Evolutionary conservation across 192 early-diverging fungal genomes (phyloP).

Genomic region (Backusella australiensis): DNA sequence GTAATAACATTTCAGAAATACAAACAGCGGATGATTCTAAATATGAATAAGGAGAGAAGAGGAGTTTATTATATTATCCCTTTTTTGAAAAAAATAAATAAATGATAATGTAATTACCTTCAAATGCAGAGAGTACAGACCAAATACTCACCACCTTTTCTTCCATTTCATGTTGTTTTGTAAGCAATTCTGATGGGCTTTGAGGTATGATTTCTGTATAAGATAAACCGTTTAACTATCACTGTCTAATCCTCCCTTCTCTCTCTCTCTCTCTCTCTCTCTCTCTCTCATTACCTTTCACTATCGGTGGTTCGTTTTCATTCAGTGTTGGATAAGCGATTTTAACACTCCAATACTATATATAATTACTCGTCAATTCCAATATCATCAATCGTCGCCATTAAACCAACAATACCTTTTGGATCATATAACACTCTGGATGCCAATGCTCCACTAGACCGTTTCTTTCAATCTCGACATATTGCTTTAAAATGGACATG

Average conservation of each 20-base stretch:
- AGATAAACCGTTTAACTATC: background rate
- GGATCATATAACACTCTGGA: slow-evolving; percentile 99
- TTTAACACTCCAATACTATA: slow-evolving; percentile 21
- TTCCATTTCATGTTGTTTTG: slow-evolving; percentile 69
- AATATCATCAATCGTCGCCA: too few relatives aligned
- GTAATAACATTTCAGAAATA: slow-evolving; percentile 92
- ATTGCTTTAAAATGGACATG: slow-evolving; percentile 93
- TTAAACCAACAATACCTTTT: slow-evolving; percentile 62
- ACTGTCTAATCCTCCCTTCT: background rate
- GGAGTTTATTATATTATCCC: background rate
- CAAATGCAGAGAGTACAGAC: slow-evolving; percentile 90
- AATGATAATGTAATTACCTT: slow-evolving; percentile 39
- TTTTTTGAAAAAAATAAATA: background rate
- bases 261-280: background rate
- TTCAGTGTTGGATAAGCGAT: slow-evolving; percentile 11
- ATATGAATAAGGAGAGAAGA: background rate
- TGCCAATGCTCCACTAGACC: slow-evolving; percentile 90
- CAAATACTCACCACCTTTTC: slow-evolving; percentile 90
- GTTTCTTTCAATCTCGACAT: slow-evolving; percentile 89
- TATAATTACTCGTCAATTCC: too few relatives aligned
- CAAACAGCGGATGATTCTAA: slow-evolving; percentile 89
- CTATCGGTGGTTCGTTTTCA: background rate
- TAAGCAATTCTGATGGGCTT: slow-evolving; percentile 20
- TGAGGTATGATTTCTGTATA: slow-evolving; percentile 10
- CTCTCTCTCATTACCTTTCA: background rate